phyloP scores from a whole-genome alignment of 257 asterid species.

The Scutellaria barbata region DNA sequence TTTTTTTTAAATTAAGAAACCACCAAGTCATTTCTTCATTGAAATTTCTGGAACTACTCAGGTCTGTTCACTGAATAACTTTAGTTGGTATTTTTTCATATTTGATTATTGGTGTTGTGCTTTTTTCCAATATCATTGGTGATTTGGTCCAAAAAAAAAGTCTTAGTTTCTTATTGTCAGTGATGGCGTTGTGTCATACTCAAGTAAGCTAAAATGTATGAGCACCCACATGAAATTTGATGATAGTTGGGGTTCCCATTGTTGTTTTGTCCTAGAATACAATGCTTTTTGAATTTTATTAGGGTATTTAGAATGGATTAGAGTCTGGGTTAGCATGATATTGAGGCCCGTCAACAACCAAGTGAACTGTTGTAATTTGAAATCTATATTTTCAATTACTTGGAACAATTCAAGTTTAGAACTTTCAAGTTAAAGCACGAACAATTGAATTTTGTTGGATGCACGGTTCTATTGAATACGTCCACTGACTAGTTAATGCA shows the following conservation, averaged over 20 bases:
- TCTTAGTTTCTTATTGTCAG: neutral
- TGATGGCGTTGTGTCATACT: slow-evolving; percentile 6
- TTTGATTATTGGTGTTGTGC: neutral
- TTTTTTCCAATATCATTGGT: too few relatives aligned
- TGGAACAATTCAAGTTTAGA: neutral
- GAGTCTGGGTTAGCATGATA: neutral
- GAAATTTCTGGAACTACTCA: slow-evolving; percentile 8
- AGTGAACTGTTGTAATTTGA: slow-evolving; percentile 16
- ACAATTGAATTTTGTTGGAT: neutral
- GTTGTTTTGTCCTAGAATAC: neutral
- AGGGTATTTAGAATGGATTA: neutral
- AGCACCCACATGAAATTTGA: neutral
- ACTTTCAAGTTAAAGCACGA: slow-evolving; percentile 19
- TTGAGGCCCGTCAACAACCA: neutral
- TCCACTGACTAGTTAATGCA: slow-evolving; percentile 18
- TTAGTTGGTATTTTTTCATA: neutral
- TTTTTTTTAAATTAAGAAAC: neutral
- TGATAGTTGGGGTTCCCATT: neutral
- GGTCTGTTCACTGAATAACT: neutral
- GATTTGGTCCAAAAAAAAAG: neutral
- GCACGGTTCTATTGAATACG: slow-evolving; percentile 22
- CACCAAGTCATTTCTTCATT: neutral
- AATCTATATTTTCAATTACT: slow-evolving; percentile 13
- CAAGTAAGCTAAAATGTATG: neutral
- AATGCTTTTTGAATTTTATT: neutral